These are phyloP conservation scores for Ilyonectria robusta DNA, from an alignment of 2,329 filamentous ascomycete species.

Conservation along the genomic window DNA sequence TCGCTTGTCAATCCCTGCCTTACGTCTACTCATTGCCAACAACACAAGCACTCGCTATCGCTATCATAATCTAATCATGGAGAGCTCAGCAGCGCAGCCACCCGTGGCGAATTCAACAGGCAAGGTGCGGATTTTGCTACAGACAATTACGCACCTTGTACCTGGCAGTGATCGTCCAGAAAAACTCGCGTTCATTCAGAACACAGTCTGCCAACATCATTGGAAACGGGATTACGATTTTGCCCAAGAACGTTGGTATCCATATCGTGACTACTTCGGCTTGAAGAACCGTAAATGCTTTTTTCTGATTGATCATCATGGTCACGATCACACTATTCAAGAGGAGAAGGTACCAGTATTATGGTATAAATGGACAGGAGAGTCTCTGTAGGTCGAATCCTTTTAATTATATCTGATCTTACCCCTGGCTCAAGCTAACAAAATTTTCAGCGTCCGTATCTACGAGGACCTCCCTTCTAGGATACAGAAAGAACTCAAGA, in stretches of 20 bases:
- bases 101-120: neutral
- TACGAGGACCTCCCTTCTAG: slow-evolving; percentile 20
- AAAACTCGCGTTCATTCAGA: slow-evolving; percentile 24
- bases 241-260: slow-evolving; percentile 21
- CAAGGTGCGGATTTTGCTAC: slow-evolving; percentile 31
- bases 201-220: slow-evolving; percentile 27
- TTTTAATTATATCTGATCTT: slow-evolving; percentile 2
- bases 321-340: slow-evolving; percentile 25
- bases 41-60: neutral
- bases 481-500: slow-evolving; percentile 28
- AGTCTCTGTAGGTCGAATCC: slow-evolving; percentile 29
- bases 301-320: slow-evolving; percentile 37
- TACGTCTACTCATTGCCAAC: slow-evolving; percentile 8
- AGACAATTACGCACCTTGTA: slow-evolving; percentile 30
- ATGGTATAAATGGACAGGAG: slow-evolving; percentile 37
- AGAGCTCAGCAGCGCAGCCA: slow-evolving; percentile 12
- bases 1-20: neutral
- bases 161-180: slow-evolving; percentile 29
- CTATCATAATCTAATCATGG: slow-evolving; percentile 17
- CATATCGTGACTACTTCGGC: slow-evolving; percentile 26
- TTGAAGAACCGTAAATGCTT: slow-evolving; percentile 28
- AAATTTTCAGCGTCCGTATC: slow-evolving; percentile 10
- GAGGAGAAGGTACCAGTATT: slow-evolving; percentile 27
- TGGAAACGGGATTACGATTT: slow-evolving; percentile 33
- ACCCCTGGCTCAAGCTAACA: slow-evolving; percentile 17